Conservation (phyloP, 2,329 filamentous ascomycete species). For the Mollisiaceae sp. region DNA sequence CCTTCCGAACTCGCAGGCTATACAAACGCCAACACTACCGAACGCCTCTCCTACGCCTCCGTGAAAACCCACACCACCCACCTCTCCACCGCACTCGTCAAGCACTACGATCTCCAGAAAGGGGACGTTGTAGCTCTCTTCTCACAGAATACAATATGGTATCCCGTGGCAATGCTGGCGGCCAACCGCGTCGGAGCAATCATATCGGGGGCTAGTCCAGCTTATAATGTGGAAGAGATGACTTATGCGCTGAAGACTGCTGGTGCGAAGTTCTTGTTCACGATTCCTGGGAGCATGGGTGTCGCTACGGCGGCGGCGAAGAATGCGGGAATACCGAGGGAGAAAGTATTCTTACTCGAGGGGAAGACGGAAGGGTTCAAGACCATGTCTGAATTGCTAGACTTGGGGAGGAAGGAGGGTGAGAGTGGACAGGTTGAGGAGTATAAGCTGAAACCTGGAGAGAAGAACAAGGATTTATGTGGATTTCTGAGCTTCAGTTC, state of each 20-base stretch:
- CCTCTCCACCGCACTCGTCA: conserved; percentile 64
- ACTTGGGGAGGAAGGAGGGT: conserved; percentile 45
- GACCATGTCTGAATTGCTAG: conserved; percentile 48
- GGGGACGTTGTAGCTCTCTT: conserved; percentile 66
- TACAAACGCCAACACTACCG: conserved; percentile 63
- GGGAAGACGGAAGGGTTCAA: conserved; percentile 56
- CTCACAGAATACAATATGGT: conserved; percentile 69
- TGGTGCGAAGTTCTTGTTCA: conserved; percentile 62
- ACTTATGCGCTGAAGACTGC: conserved; percentile 65
- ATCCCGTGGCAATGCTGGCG: conserved; percentile 66
- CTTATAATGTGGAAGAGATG: conserved; percentile 72
- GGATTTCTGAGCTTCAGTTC: conserved; percentile 52
- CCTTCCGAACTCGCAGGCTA: conserved; percentile 43
- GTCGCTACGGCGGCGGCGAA: conserved; percentile 59
- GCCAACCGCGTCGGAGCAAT: conserved; percentile 57
- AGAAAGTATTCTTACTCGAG: conserved; percentile 62
- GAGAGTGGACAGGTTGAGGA: conserved; percentile 50
- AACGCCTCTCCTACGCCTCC: conserved; percentile 61
- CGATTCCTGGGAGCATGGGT: conserved; percentile 57
- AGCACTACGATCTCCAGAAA: conserved; percentile 56
- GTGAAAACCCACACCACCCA: conserved; percentile 62
- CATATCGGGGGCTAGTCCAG: conserved; percentile 66
- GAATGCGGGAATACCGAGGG: conserved; percentile 56
- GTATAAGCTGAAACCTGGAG: conserved; percentile 55
- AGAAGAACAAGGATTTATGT: conserved; percentile 61